These are phyloP conservation scores for Paramecium octaurelia DNA, from an alignment of 73 alveolate genomes.

Conservation along the genomic window DNA sequence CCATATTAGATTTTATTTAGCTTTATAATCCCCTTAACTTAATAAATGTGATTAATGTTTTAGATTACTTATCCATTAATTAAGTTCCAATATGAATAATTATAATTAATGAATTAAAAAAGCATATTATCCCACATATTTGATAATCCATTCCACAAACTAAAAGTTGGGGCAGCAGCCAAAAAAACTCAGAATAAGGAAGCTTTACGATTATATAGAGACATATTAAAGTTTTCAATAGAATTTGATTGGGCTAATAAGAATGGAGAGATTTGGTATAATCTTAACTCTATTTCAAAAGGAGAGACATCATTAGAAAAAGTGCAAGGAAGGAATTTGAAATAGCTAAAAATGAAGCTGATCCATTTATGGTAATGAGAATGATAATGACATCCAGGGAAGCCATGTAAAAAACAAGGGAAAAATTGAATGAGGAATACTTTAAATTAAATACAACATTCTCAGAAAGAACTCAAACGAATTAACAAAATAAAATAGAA, in stretches of 20 bases:
- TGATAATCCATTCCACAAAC: constrained; percentile 22
- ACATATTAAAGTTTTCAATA: constrained; percentile 52
- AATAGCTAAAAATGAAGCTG: constrained; percentile 52
- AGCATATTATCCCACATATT: constrained; percentile 2
- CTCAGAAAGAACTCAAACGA: not conserved
- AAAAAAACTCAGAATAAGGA: constrained; percentile 47
- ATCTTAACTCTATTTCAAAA: not conserved
- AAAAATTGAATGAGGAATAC: constrained; percentile 27
- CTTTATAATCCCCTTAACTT: too few species aligned
- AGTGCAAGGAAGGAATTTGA: constrained; percentile 61
- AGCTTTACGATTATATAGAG: constrained; percentile 51
- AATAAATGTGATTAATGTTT: not conserved
- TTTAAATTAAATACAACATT: not conserved
- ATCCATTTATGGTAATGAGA: constrained; percentile 58
- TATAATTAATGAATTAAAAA: constrained; percentile 5
- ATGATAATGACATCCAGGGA: constrained; percentile 63
- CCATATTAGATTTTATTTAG: too few species aligned
- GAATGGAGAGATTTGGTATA: constrained; percentile 55
- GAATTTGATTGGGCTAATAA: constrained; percentile 57
- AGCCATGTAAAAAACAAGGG: constrained; percentile 51
- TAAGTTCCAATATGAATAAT: not conserved
- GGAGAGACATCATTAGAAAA: constrained; percentile 59
- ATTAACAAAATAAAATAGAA: not conserved
- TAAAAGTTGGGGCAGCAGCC: constrained; percentile 3
- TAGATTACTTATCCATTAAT: not conserved